These are phyloP conservation scores for Xylaria cubensis DNA, from an alignment of 495 filamentous ascomycete species.

Conservation along the genomic window DNA sequence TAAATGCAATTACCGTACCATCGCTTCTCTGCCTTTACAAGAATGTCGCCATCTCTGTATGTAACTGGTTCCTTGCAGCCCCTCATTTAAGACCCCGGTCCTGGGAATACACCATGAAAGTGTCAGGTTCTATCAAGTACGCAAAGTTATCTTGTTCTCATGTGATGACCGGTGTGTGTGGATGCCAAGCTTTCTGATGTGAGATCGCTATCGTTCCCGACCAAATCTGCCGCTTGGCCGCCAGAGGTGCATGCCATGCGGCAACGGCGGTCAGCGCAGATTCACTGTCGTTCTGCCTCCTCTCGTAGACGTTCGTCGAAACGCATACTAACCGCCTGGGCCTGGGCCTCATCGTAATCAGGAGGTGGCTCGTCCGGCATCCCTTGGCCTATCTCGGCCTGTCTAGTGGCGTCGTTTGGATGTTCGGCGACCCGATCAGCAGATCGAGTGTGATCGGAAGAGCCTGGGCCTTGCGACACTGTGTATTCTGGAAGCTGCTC, in stretches of 20 bases:
- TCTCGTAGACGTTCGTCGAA: slow-evolving; percentile 56
- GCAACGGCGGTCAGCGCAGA: background rate
- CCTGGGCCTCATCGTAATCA: slow-evolving; percentile 90
- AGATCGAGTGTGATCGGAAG: slow-evolving; percentile 33
- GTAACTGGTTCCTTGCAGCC: slow-evolving; percentile 8
- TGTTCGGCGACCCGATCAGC: slow-evolving; percentile 22
- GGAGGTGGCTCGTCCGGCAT: slow-evolving; percentile 84
- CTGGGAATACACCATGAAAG: slow-evolving; percentile 5
- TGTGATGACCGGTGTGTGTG: slow-evolving; percentile 7
- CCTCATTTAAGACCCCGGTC: slow-evolving; percentile 3
- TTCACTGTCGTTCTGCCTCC: slow-evolving; percentile 52
- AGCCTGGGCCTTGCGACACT: slow-evolving; percentile 36
- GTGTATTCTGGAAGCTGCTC: slow-evolving; percentile 89
- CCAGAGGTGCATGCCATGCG: background rate
- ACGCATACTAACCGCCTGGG: slow-evolving; percentile 67
- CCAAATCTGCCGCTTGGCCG: background rate
- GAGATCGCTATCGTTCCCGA: slow-evolving; percentile 9
- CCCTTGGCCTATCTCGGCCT: slow-evolving; percentile 39
- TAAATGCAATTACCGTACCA: slow-evolving; percentile 10
- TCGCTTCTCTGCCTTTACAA: background rate
- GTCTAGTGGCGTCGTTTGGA: slow-evolving; percentile 31
- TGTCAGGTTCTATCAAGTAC: slow-evolving; percentile 20
- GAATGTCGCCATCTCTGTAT: background rate
- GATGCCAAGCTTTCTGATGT: slow-evolving; percentile 24
- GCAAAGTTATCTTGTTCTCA: slow-evolving; percentile 14